These are phyloP conservation scores for Saturnispora zaruensis DNA, from an alignment of 805 yeast species.

Conservation along the genomic window DNA sequence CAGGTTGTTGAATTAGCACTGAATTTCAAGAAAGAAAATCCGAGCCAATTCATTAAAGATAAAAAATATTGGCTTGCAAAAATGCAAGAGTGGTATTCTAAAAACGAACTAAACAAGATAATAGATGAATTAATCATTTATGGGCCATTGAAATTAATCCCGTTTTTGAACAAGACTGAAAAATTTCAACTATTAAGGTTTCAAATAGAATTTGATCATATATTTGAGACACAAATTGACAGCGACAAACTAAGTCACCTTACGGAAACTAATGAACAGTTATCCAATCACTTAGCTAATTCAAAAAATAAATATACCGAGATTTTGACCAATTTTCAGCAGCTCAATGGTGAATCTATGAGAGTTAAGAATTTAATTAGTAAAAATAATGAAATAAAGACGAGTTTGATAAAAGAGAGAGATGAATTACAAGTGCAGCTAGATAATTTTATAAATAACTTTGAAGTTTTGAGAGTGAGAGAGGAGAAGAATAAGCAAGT, in stretches of 20 bases:
- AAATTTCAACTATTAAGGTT: not conserved
- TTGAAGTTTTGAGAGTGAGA: conserved; percentile 26
- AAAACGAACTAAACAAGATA: not conserved
- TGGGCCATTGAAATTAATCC: conserved; percentile 3
- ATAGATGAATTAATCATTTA: conserved; percentile 4
- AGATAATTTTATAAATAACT: conserved; percentile 16
- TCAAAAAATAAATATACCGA: conserved; percentile 19
- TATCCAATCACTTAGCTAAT: not conserved
- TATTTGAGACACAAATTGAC: not conserved
- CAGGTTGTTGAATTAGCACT: not conserved
- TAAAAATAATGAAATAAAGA: conserved; percentile 16
- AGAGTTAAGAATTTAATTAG: conserved; percentile 21
- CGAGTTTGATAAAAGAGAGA: conserved; percentile 11
- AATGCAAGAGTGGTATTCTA: not conserved
- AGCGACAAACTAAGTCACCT: not conserved
- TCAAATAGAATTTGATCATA: not conserved
- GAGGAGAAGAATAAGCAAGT: conserved; percentile 26
- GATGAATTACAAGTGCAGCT: conserved; percentile 16
- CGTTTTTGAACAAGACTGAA: not conserved
- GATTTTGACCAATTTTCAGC: conserved; percentile 25
- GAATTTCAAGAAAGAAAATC: not conserved
- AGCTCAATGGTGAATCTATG: conserved; percentile 26
- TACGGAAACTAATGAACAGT: not conserved
- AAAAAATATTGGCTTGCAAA: conserved; percentile 1
- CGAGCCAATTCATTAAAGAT: not conserved